Evolutionary conservation across 176 grass and related monocot genomes (phyloP), one percentile per base, ranked within the genome.

Genomic region (Musa troglodytarum): DNA sequence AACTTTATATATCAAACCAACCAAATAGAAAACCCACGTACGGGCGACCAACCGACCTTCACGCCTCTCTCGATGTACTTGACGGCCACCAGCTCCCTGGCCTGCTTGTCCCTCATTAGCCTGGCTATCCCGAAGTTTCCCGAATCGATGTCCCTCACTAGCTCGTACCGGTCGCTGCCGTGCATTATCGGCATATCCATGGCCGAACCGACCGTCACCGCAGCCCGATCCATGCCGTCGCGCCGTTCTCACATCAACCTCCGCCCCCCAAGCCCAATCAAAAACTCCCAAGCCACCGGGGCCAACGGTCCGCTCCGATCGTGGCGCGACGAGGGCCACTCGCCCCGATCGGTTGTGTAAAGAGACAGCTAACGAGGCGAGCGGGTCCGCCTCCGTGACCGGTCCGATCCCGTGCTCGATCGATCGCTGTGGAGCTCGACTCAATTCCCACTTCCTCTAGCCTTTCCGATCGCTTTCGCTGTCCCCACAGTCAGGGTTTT

Each of bases 171-270:
- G 74, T 76, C 74, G 57, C 74, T 76, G 55, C 63, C 74, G 74
- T 76, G 74, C 74, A 76, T 76, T 63, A 76, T 76, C 56, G 74
- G 74, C 74, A 76, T 29, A 52, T 76, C 74, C 74, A 76, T 76
- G 54, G 29, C 74, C 34, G 74, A 54, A 28, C 74, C 74, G 74
- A 76, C 57, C 13, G 74, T 63, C 55, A 76, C 23, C 57, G 74
- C 56, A 34, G 74, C 74, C 16, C 74, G 74, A 59, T 76, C 74
- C 74, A 76, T 76, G 65, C 65, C 16, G 63, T 25, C 65, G 65
- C 28, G 25, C 25, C 65, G 1, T 23, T 54, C 71, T 73, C 71
- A 54, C 19, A 73, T 55, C 71, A 73, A 26, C 52, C 51, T 12
- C 20, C 50, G 0, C 71, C 71, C 11, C 11, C 51, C 3, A n/a